phyloP scores from a whole-genome alignment of 2,329 filamentous ascomycete species.

The Fusarium longipes region DNA sequence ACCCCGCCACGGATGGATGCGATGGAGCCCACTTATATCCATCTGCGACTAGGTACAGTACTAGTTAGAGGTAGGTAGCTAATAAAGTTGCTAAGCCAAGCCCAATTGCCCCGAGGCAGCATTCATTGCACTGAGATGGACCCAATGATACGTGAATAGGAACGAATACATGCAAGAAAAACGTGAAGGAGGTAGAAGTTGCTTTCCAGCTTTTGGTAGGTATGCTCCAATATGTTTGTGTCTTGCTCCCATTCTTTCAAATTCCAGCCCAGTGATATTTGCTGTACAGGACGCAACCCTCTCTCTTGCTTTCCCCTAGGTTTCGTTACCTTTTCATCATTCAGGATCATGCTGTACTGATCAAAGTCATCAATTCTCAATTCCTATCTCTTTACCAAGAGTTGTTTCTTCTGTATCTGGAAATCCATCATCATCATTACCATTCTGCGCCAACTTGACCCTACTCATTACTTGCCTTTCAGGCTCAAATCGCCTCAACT shows the following conservation, averaged over 20 bases:
- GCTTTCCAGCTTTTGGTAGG: conserved; percentile 9
- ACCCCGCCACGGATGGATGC: conserved; percentile 9
- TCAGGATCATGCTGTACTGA: neutral
- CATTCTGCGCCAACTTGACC: neutral
- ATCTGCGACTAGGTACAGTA: neutral
- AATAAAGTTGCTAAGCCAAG: neutral
- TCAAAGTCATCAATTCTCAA: neutral
- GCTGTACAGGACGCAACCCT: conserved; percentile 17
- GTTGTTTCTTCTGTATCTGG: neutral
- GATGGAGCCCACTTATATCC: conserved; percentile 5
- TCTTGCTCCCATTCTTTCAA: conserved; percentile 33
- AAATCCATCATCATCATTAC: neutral
- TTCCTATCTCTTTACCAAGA: neutral
- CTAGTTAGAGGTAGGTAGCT: neutral
- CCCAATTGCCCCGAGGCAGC: neutral
- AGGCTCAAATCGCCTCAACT: neutral
- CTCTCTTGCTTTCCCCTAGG: neutral
- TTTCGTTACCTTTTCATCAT: neutral
- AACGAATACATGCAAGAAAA: neutral
- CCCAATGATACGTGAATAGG: neutral
- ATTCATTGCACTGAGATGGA: conserved; percentile 4
- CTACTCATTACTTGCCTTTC: neutral
- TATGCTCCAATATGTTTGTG: neutral
- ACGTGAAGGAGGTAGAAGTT: neutral
- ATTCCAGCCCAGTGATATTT: conserved; percentile 16